Conservation (phyloP, 106 monocot genomes). For the Posidonia australis region DNA sequence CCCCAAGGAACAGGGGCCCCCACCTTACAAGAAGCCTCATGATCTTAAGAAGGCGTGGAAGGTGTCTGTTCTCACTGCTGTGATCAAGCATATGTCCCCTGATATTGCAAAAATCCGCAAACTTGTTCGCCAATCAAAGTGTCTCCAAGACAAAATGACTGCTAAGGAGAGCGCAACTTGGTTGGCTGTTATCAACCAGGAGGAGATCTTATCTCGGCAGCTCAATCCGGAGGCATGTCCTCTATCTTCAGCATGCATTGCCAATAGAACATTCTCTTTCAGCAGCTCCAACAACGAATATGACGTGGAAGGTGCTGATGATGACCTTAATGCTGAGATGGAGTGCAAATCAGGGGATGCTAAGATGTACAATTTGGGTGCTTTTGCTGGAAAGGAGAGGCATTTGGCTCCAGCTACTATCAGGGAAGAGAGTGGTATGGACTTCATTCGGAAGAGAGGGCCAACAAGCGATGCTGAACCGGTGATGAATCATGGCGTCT, state of each 20-base stretch:
- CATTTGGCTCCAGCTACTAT: not conserved
- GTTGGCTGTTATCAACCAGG: conserved; percentile 63
- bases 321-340: conserved; percentile 4
- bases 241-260: conserved; percentile 9
- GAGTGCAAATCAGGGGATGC: conserved; percentile 13
- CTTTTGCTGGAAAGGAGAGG: conserved; percentile 11
- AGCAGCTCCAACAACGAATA: conserved; percentile 43
- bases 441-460: conserved; percentile 41
- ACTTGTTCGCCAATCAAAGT: conserved; percentile 68
- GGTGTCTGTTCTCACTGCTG: conserved; percentile 60
- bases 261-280: conserved; percentile 28
- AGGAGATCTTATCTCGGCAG: conserved; percentile 42
- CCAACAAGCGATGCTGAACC: conserved; percentile 13
- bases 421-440: conserved; percentile 9
- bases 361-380: conserved; percentile 2
- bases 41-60: conserved; percentile 86
- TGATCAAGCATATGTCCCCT: conserved; percentile 80
- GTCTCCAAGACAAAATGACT: conserved; percentile 87
- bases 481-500: conserved; percentile 20
- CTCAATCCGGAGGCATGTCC: conserved; percentile 40
- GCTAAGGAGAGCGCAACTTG: conserved; percentile 74
- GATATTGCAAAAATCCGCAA: conserved; percentile 60
- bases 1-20: conserved; percentile 39
- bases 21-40: conserved; percentile 78
- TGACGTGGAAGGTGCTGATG: conserved; percentile 43